These are phyloP conservation scores for Musa acuminata DNA, from an alignment of 176 grass and related monocot genomes.

Conservation along the genomic window DNA sequence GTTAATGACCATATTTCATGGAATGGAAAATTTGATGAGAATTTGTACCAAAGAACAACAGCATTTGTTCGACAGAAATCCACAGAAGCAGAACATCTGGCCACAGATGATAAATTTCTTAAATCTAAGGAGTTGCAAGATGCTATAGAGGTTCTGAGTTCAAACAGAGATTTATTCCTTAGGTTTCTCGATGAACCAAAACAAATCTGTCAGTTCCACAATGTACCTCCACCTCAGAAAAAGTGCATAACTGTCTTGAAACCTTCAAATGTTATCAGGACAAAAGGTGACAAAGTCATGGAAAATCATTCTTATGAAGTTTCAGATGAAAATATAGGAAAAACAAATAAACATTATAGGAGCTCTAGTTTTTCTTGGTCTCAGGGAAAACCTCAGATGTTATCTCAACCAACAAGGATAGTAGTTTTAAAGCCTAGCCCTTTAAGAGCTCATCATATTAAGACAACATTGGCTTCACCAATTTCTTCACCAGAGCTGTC, in stretches of 20 bases:
- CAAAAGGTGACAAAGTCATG: slow-evolving; percentile 23
- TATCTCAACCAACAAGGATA: slow-evolving; percentile 75
- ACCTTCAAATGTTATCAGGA: slow-evolving; percentile 50
- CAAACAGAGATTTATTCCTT: slow-evolving; percentile 76
- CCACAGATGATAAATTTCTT: slow-evolving; percentile 69
- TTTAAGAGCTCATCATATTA: slow-evolving; percentile 35
- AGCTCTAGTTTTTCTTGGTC: slow-evolving; percentile 22
- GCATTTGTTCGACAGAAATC: slow-evolving; percentile 70
- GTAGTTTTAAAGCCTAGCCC: slow-evolving; percentile 74
- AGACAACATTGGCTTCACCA: slow-evolving; percentile 13
- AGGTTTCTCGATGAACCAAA: slow-evolving; percentile 77
- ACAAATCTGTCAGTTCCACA: slow-evolving; percentile 28
- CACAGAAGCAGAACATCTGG: slow-evolving; percentile 68
- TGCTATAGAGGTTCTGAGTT: slow-evolving; percentile 78
- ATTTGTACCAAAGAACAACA: slow-evolving; percentile 60
- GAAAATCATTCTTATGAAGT: slow-evolving; percentile 44
- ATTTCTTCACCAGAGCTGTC: slow-evolving; percentile 22
- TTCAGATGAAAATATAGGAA: slow-evolving; percentile 29
- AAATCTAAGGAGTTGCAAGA: slow-evolving; percentile 83
- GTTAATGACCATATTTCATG: slow-evolving; percentile 12
- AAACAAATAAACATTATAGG: slow-evolving; percentile 26
- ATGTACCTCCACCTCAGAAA: slow-evolving; percentile 32
- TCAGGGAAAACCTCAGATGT: slow-evolving; percentile 21
- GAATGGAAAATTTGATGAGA: slow-evolving; percentile 27
- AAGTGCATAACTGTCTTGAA: slow-evolving; percentile 88